Percentiles rank a stretch among this genome's conserved stretches.
phyloP scores from a whole-genome alignment of 208 protist species.

The Acanthamoeba castellanii region DNA sequence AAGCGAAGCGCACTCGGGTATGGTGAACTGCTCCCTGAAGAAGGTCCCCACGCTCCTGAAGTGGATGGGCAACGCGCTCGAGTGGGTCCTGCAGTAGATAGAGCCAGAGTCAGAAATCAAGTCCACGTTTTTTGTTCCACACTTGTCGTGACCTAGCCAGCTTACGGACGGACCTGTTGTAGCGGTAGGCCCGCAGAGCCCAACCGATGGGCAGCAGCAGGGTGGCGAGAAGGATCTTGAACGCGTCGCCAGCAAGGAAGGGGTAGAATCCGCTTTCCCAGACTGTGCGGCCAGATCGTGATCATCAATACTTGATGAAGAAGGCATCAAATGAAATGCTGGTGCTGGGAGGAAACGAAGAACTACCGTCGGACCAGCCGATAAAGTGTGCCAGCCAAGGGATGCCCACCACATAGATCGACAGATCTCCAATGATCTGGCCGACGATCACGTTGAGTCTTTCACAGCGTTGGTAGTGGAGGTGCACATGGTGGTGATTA shows the following conservation, averaged over 20 bases:
- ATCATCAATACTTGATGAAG: background rate
- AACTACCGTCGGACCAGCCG: constrained; percentile 55
- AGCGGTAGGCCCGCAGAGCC: background rate
- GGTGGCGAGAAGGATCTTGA: constrained; percentile 68
- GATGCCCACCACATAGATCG: constrained; percentile 64
- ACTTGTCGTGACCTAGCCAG: background rate
- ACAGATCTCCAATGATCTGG: constrained; percentile 55
- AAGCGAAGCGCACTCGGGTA: background rate
- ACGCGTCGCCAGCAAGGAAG: constrained; percentile 25
- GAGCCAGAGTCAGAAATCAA: background rate
- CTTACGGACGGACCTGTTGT: constrained; percentile 19
- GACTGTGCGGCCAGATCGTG: background rate
- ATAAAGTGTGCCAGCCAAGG: constrained; percentile 53
- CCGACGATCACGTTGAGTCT: too few species aligned
- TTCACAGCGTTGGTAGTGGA: background rate
- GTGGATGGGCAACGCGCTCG: background rate
- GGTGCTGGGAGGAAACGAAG: too few species aligned
- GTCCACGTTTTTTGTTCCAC: background rate
- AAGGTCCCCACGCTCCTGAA: background rate
- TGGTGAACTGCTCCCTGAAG: background rate
- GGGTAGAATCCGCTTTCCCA: constrained; percentile 59
- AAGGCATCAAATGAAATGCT: too few species aligned
- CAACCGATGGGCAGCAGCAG: constrained; percentile 28
- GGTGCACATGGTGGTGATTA: background rate
- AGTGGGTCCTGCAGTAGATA: background rate